Base-by-base conservation (phyloP, 2,329 filamentous ascomycete species). In the Chrysoporthe puriensis region DNA sequence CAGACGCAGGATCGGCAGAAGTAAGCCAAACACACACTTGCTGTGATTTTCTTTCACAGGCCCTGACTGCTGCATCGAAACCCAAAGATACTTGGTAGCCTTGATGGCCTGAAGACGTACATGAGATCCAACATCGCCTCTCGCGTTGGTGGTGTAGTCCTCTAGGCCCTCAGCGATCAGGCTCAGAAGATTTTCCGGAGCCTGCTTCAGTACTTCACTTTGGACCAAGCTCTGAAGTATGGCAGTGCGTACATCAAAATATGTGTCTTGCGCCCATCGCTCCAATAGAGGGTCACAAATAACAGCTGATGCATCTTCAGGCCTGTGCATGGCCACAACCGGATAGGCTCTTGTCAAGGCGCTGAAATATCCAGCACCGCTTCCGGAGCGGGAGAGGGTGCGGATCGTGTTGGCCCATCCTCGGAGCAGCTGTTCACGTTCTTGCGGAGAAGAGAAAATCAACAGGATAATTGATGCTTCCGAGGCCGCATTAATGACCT, bases 41-140 rank as follows among this genome's bases (percentile, higher is more conserved):
- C 66, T 54, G n/a, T 62, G 36, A 21, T 26, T 44, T 13, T 13
- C 1, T 8, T 2, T 26, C 7, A 6, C 63, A 46, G 48, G 6
- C 11, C 64, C 66, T 9, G 57, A 34, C 9, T 36, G n/a, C 18
- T 64, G 48, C 34, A 61, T 43, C 34, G 56, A 46, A 14, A n/a
- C 13, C 79, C 85, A 88, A 1, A 93, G 82, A 2, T 88, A 88
- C 69, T 87, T 87, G 1, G 95, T 87, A 18, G 92, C 94, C 76
- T 90, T 85, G 14, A 97, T 85, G 34, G 93, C 94, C 77, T 94
- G 91, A 5, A 95, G 82, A 3, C 96, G 87, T 4, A 97, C 91
- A 63, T 94, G 87, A 0, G 94, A 97, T 5, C 96, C 96, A 61
- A 98, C 86, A 74, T 99, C 96, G 18, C 96, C 96, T 66, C 94